Conservation (phyloP, 2,329 filamentous ascomycete species). For the Penicillium sp. region DNA sequence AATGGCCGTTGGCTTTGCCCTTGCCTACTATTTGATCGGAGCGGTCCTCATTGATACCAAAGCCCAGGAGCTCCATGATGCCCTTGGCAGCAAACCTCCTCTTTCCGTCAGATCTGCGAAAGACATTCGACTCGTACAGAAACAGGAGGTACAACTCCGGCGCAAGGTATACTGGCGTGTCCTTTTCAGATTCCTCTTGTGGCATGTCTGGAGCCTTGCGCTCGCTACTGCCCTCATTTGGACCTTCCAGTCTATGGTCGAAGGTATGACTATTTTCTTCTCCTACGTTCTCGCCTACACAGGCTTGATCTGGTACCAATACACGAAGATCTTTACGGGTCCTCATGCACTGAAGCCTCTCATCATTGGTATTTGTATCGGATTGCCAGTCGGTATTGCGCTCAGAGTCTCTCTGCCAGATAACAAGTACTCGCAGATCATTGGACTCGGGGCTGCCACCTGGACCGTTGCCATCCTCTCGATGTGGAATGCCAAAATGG, state of each 20-base stretch:
- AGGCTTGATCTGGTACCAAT: conserved; percentile 48
- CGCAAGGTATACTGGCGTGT: conserved; percentile 46
- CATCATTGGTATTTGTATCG: conserved; percentile 39
- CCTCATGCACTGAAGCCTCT: conserved; percentile 43
- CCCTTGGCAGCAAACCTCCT: conserved; percentile 37
- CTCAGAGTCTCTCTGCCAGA: conserved; percentile 34
- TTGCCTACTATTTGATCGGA: conserved; percentile 51
- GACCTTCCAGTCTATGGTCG: conserved; percentile 40
- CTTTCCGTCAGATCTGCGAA: conserved; percentile 35
- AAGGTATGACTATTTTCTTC: conserved; percentile 44
- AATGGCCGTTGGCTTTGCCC: conserved; percentile 47
- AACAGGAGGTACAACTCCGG: conserved; percentile 40
- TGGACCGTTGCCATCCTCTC: conserved; percentile 47
- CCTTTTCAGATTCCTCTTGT: conserved; percentile 43
- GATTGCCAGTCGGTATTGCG: conserved; percentile 41
- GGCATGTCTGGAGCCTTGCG: conserved; percentile 47
- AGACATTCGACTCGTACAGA: conserved; percentile 39
- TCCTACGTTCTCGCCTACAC: conserved; percentile 44
- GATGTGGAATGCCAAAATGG: conserved; percentile 42
- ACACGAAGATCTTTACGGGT: conserved; percentile 47
- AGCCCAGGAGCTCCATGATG: conserved; percentile 43
- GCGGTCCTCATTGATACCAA: conserved; percentile 51
- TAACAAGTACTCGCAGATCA: conserved; percentile 42
- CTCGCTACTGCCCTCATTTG: conserved; percentile 46
- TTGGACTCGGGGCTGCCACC: conserved; percentile 43